A percentile compares a stretch with the other conserved stretches of the same genome.
These are phyloP conservation scores for Boletus pseudo-olivaceus DNA, from an alignment of 768 basidiomycete genomes.

Conservation along the genomic window DNA sequence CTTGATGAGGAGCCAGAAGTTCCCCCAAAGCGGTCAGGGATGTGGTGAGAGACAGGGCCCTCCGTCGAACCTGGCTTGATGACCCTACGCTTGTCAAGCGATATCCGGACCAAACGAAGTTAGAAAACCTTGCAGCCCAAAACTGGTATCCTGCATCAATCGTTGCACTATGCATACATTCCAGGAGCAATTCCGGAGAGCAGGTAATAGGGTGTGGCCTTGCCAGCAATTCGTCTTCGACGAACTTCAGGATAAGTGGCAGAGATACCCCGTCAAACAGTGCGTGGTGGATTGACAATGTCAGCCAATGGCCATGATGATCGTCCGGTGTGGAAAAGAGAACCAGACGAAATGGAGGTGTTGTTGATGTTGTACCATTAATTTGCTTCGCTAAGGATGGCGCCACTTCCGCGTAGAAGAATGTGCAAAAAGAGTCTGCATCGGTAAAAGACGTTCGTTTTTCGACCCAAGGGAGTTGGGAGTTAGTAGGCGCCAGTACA, in stretches of 20 bases:
- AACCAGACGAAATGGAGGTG: slow-evolving; percentile 15
- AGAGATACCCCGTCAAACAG: slow-evolving; percentile 33
- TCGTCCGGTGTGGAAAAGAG: slow-evolving; percentile 5
- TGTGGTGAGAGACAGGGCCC: slow-evolving; percentile 6
- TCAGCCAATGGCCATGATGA: slow-evolving; percentile 6
- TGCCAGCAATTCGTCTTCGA: slow-evolving; percentile 21
- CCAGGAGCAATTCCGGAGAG: slow-evolving; percentile 20
- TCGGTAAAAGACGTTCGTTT: slow-evolving; percentile 3
- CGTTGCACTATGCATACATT: slow-evolving; percentile 18
- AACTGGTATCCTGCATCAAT: slow-evolving; percentile 16
- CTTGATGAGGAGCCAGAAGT: slow-evolving; percentile 19
- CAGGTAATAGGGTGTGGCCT: slow-evolving; percentile 7
- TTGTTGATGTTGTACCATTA: slow-evolving; percentile 17
- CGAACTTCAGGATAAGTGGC: slow-evolving; percentile 25
- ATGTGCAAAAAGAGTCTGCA: slow-evolving; percentile 15
- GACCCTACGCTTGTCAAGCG: slow-evolving; percentile 1
- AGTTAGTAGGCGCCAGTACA: slow-evolving; percentile 16
- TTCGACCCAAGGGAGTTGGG: slow-evolving; percentile 17
- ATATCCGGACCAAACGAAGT: slow-evolving; percentile 18
- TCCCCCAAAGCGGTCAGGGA: slow-evolving; percentile 20
- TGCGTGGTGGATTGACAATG: slow-evolving; percentile 34
- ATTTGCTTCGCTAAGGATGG: slow-evolving; percentile 21
- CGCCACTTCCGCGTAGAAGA: slow-evolving; percentile 23
- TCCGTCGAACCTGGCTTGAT: slow-evolving; percentile 10
- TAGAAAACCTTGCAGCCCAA: slow-evolving; percentile 22